phyloP scores from a whole-genome alignment of 1,284 basidiomycete genomes.

The Ganoderma leucocontextum region DNA sequence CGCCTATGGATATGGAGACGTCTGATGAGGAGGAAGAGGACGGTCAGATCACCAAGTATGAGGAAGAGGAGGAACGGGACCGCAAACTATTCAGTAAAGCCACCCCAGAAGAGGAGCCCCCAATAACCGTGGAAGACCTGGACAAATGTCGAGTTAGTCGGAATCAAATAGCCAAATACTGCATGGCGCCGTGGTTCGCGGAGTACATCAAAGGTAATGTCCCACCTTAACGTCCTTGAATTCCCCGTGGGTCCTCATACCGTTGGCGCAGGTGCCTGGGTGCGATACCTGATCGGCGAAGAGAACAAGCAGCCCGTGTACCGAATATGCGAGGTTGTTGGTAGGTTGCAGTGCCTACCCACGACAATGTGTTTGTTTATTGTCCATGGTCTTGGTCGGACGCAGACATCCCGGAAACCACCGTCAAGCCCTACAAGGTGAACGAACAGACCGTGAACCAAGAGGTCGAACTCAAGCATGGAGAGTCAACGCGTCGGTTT shows the following conservation, averaged over 20 bases:
- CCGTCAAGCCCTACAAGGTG: slow-evolving; percentile 77
- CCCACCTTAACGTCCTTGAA: slow-evolving; percentile 19
- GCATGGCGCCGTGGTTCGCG: slow-evolving; percentile 79
- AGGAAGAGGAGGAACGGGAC: slow-evolving; percentile 75
- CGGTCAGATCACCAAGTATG: slow-evolving; percentile 73
- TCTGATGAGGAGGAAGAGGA: slow-evolving; percentile 77
- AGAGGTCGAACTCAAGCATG: slow-evolving; percentile 75
- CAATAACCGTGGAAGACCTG: slow-evolving; percentile 63
- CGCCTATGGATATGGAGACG: slow-evolving; percentile 84
- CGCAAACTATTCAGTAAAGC: slow-evolving; percentile 58
- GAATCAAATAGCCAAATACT: slow-evolving; percentile 68
- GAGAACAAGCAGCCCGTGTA: slow-evolving; percentile 72
- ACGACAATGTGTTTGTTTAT: slow-evolving; percentile 10
- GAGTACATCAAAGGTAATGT: slow-evolving; percentile 76
- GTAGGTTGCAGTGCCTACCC: slow-evolving; percentile 52
- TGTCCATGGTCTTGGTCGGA: slow-evolving; percentile 1
- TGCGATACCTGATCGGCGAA: slow-evolving; percentile 76
- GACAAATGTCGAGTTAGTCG: slow-evolving; percentile 68
- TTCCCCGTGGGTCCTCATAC: slow-evolving; percentile 35
- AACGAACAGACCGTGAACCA: slow-evolving; percentile 71
- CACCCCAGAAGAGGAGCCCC: slow-evolving; percentile 56
- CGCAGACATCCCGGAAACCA: slow-evolving; percentile 53
- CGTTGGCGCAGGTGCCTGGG: slow-evolving; percentile 71
- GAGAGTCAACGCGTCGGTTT: slow-evolving; percentile 64
- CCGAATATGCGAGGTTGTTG: slow-evolving; percentile 80